Conservation (phyloP, 2,329 filamentous ascomycete genomes). For the Fonsecaea monophora region DNA sequence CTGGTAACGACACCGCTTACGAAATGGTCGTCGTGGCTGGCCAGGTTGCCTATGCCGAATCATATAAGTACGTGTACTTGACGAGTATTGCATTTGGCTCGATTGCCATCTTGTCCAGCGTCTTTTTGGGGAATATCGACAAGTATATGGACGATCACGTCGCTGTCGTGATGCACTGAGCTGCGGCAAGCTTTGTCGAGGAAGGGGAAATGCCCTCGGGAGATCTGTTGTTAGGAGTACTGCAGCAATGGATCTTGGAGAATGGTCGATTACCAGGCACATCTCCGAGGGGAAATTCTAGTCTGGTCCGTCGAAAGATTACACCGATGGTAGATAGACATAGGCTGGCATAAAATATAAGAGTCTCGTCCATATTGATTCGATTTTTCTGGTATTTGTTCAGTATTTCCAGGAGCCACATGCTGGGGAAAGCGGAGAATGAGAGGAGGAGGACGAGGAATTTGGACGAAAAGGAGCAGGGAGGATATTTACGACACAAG, state of each 20-base stretch:
- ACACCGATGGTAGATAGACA: too few species aligned
- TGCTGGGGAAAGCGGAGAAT: too few species aligned
- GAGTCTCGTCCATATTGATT: too few species aligned
- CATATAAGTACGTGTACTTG: conserved; percentile 68
- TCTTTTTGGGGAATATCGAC: conserved; percentile 66
- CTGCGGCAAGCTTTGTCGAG: neutral
- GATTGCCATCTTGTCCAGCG: conserved; percentile 62
- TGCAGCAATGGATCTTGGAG: neutral
- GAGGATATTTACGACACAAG: too few species aligned
- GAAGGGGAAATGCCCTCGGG: neutral
- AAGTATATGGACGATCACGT: conserved; percentile 66
- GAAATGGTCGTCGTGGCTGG: conserved; percentile 62
- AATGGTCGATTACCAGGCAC: neutral
- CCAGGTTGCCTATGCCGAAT: conserved; percentile 63
- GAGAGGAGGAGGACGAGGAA: too few species aligned
- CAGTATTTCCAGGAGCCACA: too few species aligned
- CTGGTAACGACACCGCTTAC: conserved; percentile 55
- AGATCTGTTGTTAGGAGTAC: neutral
- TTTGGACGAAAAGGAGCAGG: too few species aligned
- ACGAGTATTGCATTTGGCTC: conserved; percentile 67
- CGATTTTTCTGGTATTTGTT: too few species aligned
- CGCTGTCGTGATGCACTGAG: conserved; percentile 56
- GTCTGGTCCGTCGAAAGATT: too few species aligned
- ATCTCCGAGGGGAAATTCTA: too few species aligned
- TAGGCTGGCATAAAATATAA: too few species aligned